Conservation (phyloP, 164 flowering plant species). For the Paratinospora sagittata region DNA sequence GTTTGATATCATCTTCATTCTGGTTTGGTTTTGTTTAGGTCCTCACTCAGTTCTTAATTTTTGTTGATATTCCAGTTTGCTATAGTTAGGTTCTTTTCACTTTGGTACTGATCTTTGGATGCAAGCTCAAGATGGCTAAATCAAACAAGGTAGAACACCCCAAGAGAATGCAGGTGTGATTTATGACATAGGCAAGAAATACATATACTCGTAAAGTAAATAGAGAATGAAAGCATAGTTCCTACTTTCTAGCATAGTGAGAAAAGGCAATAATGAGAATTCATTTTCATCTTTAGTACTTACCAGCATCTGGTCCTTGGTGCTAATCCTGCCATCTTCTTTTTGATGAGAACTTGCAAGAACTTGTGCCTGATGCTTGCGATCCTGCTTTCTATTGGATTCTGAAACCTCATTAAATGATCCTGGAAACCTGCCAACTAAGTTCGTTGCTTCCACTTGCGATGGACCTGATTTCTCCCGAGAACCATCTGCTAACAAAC, state of each 20-base stretch:
- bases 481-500: slow-evolving; percentile 51
- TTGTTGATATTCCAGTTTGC: too few relatives aligned
- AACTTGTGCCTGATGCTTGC: slow-evolving; percentile 28
- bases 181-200: too few relatives aligned
- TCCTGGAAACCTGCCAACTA: slow-evolving; percentile 56
- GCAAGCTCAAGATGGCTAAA: neutral
- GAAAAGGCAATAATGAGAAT: too few relatives aligned
- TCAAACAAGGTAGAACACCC: too few relatives aligned
- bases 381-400: slow-evolving; percentile 42
- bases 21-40: too few relatives aligned
- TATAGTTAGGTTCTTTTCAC: too few relatives aligned
- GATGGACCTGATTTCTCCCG: slow-evolving; percentile 43
- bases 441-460: slow-evolving; percentile 43
- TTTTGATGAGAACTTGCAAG: slow-evolving; percentile 32
- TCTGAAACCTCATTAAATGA: slow-evolving; percentile 60
- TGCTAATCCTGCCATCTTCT: slow-evolving; percentile 49
- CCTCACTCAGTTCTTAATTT: too few relatives aligned
- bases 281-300: slow-evolving; percentile 21
- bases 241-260: too few relatives aligned
- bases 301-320: slow-evolving; percentile 65
- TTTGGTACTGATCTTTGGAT: neutral
- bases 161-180: too few relatives aligned
- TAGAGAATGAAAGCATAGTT: neutral
- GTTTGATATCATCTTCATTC: too few relatives aligned
- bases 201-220: too few relatives aligned